Evolutionary conservation across 202 grass and related monocot species (phyloP).

Genomic region (Zizania palustris): DNA sequence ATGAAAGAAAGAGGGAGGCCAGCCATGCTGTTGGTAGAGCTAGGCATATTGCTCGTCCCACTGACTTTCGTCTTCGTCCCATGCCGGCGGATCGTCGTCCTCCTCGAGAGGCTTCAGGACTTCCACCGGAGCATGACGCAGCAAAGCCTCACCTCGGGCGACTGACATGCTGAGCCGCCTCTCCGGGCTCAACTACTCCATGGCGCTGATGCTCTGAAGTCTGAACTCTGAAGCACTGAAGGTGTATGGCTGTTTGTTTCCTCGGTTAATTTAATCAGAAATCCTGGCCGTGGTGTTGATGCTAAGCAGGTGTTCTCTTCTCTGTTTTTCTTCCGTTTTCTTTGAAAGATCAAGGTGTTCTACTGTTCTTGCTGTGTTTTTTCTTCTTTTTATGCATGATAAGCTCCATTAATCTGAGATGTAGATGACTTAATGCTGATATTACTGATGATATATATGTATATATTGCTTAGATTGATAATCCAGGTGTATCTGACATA

Average conservation of each 20-base stretch:
- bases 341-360: neutral
- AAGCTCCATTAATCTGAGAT: slow-evolving; percentile 22
- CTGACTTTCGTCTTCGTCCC: slow-evolving; percentile 73
- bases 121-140: slow-evolving; percentile 49
- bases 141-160: slow-evolving; percentile 33
- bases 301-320: neutral
- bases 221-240: too few relatives aligned
- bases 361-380: neutral
- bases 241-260: slow-evolving; percentile 1
- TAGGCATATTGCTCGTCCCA: slow-evolving; percentile 75
- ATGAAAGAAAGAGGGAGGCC: neutral
- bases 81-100: slow-evolving; percentile 65
- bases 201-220: slow-evolving; percentile 63
- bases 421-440: neutral
- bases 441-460: neutral
- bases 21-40: slow-evolving; percentile 58
- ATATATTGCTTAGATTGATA: too few relatives aligned
- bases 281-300: neutral
- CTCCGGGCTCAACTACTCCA: slow-evolving; percentile 55
- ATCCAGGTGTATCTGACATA: too few relatives aligned
- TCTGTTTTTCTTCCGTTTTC: neutral
- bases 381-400: neutral
- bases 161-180: slow-evolving; percentile 60
- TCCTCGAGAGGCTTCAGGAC: slow-evolving; percentile 61
- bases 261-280: neutral